Base-by-base conservation (phyloP, 768 basidiomycete species). In the Pulveroboletus frians region DNA sequence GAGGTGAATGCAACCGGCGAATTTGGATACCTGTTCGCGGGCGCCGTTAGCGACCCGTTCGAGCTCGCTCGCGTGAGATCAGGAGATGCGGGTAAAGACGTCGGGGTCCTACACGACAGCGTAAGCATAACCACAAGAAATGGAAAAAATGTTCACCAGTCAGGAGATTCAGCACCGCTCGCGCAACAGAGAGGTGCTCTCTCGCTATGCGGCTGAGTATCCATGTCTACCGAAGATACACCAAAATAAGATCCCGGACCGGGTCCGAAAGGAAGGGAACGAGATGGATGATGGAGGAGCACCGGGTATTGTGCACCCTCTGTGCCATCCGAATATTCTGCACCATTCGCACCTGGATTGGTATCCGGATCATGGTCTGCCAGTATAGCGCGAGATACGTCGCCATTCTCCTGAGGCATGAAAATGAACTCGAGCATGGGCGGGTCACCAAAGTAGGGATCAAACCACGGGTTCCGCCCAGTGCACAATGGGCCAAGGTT, bases 381-480 rank as follows among this genome's bases (percentile, higher is more conserved):
- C 9, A 43, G 30, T 8, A 20, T 20, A 10, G 21, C 26, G 18
- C 11, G 17, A 27, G 18, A 43, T 1, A 23, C 2, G 21, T 3
- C 31, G 9, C 30, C 17, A 3, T 31, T 32, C 15, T 6, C 6
- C 26, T 10, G 18, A 14, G 43, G 38, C 0, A 9, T 17, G 8
- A 26, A 14, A 29, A 27, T n/a, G 9, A 32, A 38, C 11, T 40
- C 15, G 45, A 47, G 7, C 53, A 79, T 81, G 7, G 75, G 69
- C 60, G 80, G 77, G 1, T 84, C 83, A 2, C 79, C 73, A 39
- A 82, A 76, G 39, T 81, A 43, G 1, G 20, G 31, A 26, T 54
- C 52, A 27, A 54, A 18, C 10, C 17, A 41, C 10, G 31, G 5
- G 34, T 50, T 11, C 11, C 39, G 30, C 26, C 20, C 17, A 17